Percentiles rank a stretch among this genome's conserved stretches.
phyloP scores from a whole-genome alignment of 1,284 basidiomycete species.

The Pholiota adiposa region DNA sequence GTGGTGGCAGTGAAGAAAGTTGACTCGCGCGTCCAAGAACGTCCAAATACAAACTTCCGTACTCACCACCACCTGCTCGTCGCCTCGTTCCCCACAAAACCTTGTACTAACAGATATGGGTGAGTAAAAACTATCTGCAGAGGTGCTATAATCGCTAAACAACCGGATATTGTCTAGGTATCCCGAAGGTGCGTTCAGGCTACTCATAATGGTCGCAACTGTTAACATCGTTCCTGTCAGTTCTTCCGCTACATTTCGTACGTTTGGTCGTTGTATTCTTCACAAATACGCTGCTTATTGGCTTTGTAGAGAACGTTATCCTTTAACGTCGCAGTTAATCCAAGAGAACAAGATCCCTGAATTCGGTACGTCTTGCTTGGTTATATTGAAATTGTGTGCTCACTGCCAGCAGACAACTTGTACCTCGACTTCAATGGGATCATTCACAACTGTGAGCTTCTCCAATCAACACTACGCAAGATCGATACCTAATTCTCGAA shows the following conservation, averaged over 20 bases:
- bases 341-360: slow-evolving; percentile 98
- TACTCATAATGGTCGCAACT: slow-evolving; percentile 3
- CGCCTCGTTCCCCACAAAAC: slow-evolving; percentile 7
- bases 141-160: slow-evolving; percentile 3
- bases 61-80: slow-evolving; percentile 20
- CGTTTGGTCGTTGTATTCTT: slow-evolving; percentile 31
- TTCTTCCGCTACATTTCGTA: slow-evolving; percentile 88
- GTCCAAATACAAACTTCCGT: slow-evolving; percentile 19
- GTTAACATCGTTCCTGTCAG: slow-evolving; percentile 38
- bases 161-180: slow-evolving; percentile 41
- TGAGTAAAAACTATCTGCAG: slow-evolving; percentile 22
- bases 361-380: slow-evolving; percentile 56
- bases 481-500: not conserved
- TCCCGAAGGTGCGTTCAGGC: slow-evolving; percentile 55
- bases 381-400: not conserved
- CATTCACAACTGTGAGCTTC: slow-evolving; percentile 87
- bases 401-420: slow-evolving; percentile 66
- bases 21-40: not conserved
- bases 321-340: slow-evolving; percentile 96
- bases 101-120: slow-evolving; percentile 32
- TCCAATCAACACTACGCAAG: not conserved
- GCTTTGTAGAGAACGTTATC: slow-evolving; percentile 86
- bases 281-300: not conserved
- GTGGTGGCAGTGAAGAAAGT: slow-evolving; percentile 13
- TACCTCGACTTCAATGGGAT: slow-evolving; percentile 99